A percentile compares a stretch with the other conserved stretches of the same genome.
phyloP scores from a whole-genome alignment of 306 rosid species.

The Heteromeles arbutifolia region DNA sequence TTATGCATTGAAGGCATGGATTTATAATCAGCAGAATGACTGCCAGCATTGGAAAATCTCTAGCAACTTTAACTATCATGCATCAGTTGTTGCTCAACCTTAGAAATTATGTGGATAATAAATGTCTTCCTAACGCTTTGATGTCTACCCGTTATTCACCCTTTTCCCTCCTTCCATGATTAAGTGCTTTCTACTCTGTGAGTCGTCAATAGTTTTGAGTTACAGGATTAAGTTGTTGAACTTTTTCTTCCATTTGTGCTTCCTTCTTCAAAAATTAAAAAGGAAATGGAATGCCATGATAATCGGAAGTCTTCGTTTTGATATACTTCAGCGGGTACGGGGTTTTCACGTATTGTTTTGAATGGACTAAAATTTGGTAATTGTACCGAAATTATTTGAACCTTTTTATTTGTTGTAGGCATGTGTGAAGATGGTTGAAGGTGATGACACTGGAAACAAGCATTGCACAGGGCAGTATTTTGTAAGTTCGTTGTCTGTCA shows the following conservation, averaged over 20 bases:
- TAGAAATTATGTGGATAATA: background rate
- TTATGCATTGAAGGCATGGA: background rate
- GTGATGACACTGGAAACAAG: constrained; percentile 51
- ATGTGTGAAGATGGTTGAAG: constrained; percentile 53
- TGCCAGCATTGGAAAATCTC: background rate
- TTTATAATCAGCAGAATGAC: background rate
- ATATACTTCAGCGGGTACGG: background rate
- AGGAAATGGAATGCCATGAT: background rate
- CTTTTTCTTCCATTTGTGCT: background rate
- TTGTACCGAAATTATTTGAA: background rate
- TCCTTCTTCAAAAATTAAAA: background rate
- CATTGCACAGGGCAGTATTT: constrained; percentile 80
- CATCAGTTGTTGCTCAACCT: background rate
- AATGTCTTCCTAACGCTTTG: background rate
- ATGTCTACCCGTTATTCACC: background rate
- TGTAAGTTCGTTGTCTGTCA: background rate
- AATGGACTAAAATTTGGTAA: background rate
- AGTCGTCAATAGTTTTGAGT: background rate
- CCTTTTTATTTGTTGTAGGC: constrained; percentile 32
- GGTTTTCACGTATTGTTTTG: background rate
- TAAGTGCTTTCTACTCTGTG: too few relatives aligned
- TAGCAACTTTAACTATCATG: background rate
- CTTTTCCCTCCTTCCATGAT: background rate
- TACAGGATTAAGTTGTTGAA: background rate
- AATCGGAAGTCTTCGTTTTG: background rate